A percentile compares a stretch with the other conserved stretches of the same genome.
These are phyloP conservation scores for Globisporangium apiculatum DNA, from an alignment of 352 stramenopile species.

Conservation along the genomic window DNA sequence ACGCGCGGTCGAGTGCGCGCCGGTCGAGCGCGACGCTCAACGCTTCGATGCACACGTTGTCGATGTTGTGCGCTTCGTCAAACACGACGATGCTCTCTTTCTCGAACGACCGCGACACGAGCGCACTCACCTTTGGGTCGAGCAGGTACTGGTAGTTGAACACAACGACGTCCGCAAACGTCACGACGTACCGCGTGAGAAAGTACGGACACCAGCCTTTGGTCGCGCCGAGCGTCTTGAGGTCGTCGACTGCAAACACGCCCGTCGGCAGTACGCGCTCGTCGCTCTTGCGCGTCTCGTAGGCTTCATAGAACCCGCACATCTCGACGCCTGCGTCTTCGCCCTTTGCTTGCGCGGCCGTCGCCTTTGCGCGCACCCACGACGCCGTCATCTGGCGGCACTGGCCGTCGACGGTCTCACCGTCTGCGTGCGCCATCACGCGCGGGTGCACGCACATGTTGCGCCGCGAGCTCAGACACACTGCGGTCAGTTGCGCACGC, in stretches of 20 bases:
- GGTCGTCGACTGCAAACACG: slow-evolving; percentile 96
- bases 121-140: slow-evolving; percentile 93
- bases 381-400: slow-evolving; percentile 97
- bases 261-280: slow-evolving; percentile 88
- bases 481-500: slow-evolving; percentile 62
- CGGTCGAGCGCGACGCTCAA: slow-evolving; percentile 95
- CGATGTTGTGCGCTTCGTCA: slow-evolving; percentile 99
- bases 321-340: slow-evolving; percentile 45
- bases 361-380: slow-evolving; percentile 88
- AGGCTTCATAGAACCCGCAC: slow-evolving; percentile 90
- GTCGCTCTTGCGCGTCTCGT: slow-evolving; percentile 82
- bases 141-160: slow-evolving; percentile 99
- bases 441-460: slow-evolving; percentile 99
- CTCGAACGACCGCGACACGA: slow-evolving; percentile 93
- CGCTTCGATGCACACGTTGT: slow-evolving; percentile 99
- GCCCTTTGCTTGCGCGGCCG: slow-evolving; percentile 13
- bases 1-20: slow-evolving; percentile 88
- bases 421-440: slow-evolving; percentile 94
- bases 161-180: slow-evolving; percentile 96
- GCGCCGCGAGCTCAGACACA: slow-evolving; percentile 89
- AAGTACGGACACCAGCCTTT: slow-evolving; percentile 99
- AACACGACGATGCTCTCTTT: slow-evolving; percentile 93
- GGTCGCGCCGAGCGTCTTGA: slow-evolving; percentile 89
- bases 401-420: slow-evolving; percentile 95
- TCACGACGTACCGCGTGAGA: slow-evolving; percentile 95